phyloP scores from a whole-genome alignment of 768 basidiomycete species.

The Naganishia friedmannii region DNA sequence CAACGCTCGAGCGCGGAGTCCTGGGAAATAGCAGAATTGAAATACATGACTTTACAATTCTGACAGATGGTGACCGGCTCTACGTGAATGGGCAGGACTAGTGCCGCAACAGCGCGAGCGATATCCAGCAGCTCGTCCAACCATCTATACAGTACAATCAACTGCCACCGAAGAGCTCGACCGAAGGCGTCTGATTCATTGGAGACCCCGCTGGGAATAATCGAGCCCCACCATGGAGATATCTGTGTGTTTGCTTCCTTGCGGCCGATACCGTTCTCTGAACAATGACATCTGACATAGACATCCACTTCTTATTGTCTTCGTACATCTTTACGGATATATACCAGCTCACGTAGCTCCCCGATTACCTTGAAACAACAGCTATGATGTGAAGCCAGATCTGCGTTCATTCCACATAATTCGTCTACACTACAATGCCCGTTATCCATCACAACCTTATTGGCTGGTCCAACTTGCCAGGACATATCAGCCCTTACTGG shows the following conservation, averaged over 20 bases:
- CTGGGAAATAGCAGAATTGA: not conserved
- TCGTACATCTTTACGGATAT: not conserved
- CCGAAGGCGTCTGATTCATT: too few species aligned
- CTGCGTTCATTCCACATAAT: not conserved
- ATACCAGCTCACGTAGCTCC: too few species aligned
- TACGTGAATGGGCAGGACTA: not conserved
- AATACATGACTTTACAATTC: not conserved
- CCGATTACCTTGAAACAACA: too few species aligned
- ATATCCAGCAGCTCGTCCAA: not conserved
- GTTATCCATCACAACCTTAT: not conserved
- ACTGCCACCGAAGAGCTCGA: not conserved
- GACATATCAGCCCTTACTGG: not conserved
- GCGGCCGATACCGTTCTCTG: not conserved
- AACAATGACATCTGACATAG: not conserved
- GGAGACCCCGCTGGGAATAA: not conserved
- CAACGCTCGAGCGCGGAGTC: slow-evolving; percentile 1
- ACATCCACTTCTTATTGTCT: not conserved
- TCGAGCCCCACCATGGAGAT: not conserved
- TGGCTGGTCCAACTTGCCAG: not conserved
- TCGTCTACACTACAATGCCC: not conserved
- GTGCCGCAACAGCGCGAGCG: not conserved
- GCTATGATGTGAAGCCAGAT: too few species aligned
- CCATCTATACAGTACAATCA: not conserved
- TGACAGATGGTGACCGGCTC: not conserved
- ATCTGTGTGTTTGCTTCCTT: not conserved